Evolutionary conservation across 805 yeast species (phyloP).

Genomic region (Wickerhamiella musiphila): DNA sequence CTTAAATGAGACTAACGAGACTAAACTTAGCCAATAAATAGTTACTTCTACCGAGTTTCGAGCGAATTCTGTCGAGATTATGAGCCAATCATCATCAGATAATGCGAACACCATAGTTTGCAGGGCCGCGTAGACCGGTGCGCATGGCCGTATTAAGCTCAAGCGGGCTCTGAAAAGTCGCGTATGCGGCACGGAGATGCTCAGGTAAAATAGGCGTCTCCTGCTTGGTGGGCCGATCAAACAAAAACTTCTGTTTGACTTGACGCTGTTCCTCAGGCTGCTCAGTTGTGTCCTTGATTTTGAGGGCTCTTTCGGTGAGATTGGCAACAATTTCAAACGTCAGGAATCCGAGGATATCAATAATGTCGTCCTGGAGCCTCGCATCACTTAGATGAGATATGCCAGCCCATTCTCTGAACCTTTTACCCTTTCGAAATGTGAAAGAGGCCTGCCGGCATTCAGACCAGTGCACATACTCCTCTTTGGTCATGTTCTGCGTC

Average conservation of each 20-base stretch:
- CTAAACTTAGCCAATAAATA: too few relatives aligned
- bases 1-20: too few relatives aligned
- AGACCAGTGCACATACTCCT: constrained; percentile 97
- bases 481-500: constrained; percentile 83
- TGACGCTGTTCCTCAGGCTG: constrained; percentile 5
- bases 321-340: constrained; percentile 96
- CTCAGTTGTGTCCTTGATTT: constrained; percentile 39
- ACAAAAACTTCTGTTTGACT: constrained; percentile 7
- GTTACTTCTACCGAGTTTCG: too few relatives aligned
- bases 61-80: too few relatives aligned
- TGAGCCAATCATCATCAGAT: too few relatives aligned
- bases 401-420: constrained; percentile 95
- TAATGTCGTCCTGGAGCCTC: constrained; percentile 88
- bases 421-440: constrained; percentile 82
- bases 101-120: constrained; percentile 4
- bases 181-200: constrained; percentile 15
- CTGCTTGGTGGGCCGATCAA: constrained; percentile 10
- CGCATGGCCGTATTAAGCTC: constrained; percentile 8
- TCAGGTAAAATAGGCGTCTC: constrained; percentile 15
- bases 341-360: constrained; percentile 84
- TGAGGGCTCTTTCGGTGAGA: constrained; percentile 78
- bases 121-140: constrained; percentile 10
- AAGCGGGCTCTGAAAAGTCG: constrained; percentile 11
- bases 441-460: constrained; percentile 96
- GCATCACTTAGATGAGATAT: constrained; percentile 68